Percentiles rank a stretch among this genome's conserved stretches.
These are phyloP conservation scores for Priceomyces fermenticarens DNA, from an alignment of 805 yeast species.

Conservation along the genomic window DNA sequence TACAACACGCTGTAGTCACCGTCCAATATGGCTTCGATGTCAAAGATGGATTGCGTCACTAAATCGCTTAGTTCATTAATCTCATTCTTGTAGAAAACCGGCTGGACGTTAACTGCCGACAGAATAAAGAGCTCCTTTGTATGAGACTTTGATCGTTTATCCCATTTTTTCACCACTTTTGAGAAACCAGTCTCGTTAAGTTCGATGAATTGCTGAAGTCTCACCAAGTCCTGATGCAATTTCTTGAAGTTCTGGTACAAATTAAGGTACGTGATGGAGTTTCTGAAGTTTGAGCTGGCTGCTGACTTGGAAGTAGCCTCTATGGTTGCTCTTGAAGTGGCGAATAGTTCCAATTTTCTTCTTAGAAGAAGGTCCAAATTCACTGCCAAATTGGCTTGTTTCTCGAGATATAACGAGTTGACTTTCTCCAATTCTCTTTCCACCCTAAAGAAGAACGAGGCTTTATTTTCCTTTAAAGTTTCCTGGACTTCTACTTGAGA, in stretches of 20 bases:
- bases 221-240: slow-evolving; percentile 81
- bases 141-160: slow-evolving; percentile 90
- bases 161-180: slow-evolving; percentile 97
- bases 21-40: slow-evolving; percentile 59
- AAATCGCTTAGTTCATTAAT: slow-evolving; percentile 81
- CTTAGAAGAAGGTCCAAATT: slow-evolving; percentile 72
- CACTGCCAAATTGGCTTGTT: slow-evolving; percentile 82
- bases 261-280: slow-evolving; percentile 75
- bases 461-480: slow-evolving; percentile 80
- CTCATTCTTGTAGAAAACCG: slow-evolving; percentile 88
- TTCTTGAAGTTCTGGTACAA: slow-evolving; percentile 86
- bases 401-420: slow-evolving; percentile 85
- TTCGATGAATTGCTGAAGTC: slow-evolving; percentile 91
- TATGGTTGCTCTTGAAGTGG: slow-evolving; percentile 12
- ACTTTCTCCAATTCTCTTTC: slow-evolving; percentile 96
- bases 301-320: background rate
- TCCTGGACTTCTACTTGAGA: slow-evolving; percentile 34
- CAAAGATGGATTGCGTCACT: slow-evolving; percentile 63
- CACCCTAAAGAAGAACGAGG: slow-evolving; percentile 81
- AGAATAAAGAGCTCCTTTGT: slow-evolving; percentile 89
- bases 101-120: slow-evolving; percentile 94
- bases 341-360: slow-evolving; percentile 57
- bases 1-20: slow-evolving; percentile 38
- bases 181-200: slow-evolving; percentile 94
- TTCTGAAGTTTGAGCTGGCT: slow-evolving; percentile 43